These are phyloP conservation scores for Aspergillus oerlinghausenensis DNA, from an alignment of 2,329 filamentous ascomycete species.

Conservation along the genomic window DNA sequence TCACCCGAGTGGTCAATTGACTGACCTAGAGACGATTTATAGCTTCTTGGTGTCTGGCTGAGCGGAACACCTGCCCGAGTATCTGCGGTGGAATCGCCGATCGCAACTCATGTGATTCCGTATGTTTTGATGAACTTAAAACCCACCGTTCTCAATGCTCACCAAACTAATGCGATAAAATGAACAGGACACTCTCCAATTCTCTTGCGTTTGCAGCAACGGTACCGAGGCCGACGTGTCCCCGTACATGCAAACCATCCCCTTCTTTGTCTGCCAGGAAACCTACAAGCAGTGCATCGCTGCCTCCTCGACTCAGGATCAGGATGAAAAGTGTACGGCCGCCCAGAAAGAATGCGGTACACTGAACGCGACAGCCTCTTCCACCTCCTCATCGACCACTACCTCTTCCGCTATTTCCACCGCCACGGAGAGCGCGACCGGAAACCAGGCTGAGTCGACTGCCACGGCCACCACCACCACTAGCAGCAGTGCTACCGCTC, in stretches of 20 bases:
- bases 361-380: constrained; percentile 38
- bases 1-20: neutral
- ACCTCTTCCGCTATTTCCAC: constrained; percentile 19
- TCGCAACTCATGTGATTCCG: constrained; percentile 53
- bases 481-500: constrained; percentile 21
- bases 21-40: neutral
- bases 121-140: constrained; percentile 36
- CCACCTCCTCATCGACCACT: constrained; percentile 24
- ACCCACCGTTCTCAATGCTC: constrained; percentile 6
- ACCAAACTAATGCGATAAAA: neutral
- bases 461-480: constrained; percentile 24
- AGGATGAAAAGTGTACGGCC: constrained; percentile 45
- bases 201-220: constrained; percentile 55
- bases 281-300: constrained; percentile 49
- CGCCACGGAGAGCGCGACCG: constrained; percentile 11
- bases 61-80: constrained; percentile 56
- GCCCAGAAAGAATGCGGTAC: constrained; percentile 49
- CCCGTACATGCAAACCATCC: constrained; percentile 55
- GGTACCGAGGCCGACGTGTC: constrained; percentile 52
- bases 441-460: constrained; percentile 18
- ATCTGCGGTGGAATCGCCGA: constrained; percentile 52
- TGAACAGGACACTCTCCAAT: constrained; percentile 47
- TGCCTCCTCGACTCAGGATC: constrained; percentile 38
- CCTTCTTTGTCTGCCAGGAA: constrained; percentile 55
- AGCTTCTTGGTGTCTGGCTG: constrained; percentile 55